Conservation (phyloP, 75 land plant species). For the Sequoia sempervirens region DNA sequence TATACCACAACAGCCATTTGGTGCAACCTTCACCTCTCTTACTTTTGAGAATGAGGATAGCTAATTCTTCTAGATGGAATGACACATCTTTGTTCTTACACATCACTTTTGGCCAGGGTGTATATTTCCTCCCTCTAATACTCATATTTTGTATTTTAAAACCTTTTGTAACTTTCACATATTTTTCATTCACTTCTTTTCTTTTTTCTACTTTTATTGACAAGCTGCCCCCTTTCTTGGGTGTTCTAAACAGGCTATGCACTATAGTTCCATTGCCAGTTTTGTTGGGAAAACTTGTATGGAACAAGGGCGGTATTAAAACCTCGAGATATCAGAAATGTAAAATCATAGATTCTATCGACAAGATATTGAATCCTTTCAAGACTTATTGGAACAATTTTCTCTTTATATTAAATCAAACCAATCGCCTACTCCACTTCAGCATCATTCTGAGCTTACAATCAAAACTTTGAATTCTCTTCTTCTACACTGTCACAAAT, state of each 20-base stretch:
- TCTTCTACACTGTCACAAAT: no score
- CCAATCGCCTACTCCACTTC: no score
- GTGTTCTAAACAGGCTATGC: not conserved
- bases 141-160: not conserved
- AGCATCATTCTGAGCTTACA: no score
- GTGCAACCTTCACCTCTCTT: not conserved
- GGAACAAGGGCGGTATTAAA: no score
- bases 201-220: no score
- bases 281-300: no score
- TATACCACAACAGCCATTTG: not conserved
- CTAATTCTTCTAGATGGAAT: not conserved
- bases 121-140: not conserved
- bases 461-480: no score
- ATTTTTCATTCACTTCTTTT: not conserved
- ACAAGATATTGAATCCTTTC: no score
- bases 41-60: not conserved
- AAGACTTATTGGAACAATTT: no score
- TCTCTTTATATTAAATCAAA: no score
- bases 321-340: no score
- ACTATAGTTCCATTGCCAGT: not conserved
- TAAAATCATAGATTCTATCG: no score
- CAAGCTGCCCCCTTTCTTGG: not conserved
- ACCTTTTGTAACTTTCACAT: not conserved
- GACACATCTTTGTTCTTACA: not conserved
- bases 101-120: not conserved